phyloP scores from a whole-genome alignment of 495 filamentous ascomycete genomes.

The Bacidia rubella region DNA sequence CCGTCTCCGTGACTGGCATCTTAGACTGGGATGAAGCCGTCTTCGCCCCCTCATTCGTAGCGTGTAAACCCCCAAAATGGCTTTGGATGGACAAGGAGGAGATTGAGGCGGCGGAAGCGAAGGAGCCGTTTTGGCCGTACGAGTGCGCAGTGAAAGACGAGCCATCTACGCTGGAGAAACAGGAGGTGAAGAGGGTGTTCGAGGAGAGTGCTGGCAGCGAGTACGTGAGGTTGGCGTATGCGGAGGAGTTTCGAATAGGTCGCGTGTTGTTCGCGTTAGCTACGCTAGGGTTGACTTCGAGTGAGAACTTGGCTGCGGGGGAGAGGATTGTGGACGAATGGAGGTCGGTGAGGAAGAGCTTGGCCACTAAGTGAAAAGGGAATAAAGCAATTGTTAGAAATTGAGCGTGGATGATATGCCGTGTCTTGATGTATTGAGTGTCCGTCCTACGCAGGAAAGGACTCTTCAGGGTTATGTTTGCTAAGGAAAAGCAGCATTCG shows the following conservation, averaged over 20 bases:
- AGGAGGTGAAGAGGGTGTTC: slow-evolving; percentile 22
- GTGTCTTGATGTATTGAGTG: no score
- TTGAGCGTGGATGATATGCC: no score
- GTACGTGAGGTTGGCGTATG: slow-evolving; percentile 19
- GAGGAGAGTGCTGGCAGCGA: slow-evolving; percentile 20
- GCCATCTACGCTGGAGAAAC: slow-evolving; percentile 14
- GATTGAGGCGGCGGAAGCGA: slow-evolving; percentile 20
- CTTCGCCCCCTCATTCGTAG: slow-evolving; percentile 25
- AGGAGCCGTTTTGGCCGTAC: slow-evolving; percentile 11
- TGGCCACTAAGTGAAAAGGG: neutral
- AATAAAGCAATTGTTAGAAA: no score
- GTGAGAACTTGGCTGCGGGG: neutral
- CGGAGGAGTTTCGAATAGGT: slow-evolving; percentile 14
- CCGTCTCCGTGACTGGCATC: slow-evolving; percentile 20
- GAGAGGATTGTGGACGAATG: neutral
- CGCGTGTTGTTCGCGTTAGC: slow-evolving; percentile 11
- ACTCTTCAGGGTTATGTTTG: no score
- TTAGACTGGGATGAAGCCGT: slow-evolving; percentile 30
- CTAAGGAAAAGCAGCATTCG: no score
- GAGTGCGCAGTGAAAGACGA: slow-evolving; percentile 10
- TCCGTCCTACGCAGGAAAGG: no score
- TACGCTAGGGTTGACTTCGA: neutral
- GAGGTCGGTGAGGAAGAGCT: neutral
- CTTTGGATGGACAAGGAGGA: slow-evolving; percentile 21
- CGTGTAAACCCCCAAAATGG: slow-evolving; percentile 26